Conservation (phyloP, 2,329 filamentous ascomycete genomes). For the Sarocladiaceae sp. region DNA sequence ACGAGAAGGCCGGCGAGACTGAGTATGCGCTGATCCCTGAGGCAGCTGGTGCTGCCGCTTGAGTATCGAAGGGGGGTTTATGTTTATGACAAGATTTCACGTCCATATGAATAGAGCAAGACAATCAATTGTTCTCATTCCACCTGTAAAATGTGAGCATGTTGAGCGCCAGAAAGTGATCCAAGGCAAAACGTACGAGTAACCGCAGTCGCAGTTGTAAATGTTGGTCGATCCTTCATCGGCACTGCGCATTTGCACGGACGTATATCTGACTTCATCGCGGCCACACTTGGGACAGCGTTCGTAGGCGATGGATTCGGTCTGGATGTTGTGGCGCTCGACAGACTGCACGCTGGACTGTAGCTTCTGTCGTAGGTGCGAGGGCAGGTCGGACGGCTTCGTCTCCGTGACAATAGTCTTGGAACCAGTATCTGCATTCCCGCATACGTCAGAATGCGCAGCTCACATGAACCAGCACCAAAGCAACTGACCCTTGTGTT, state of each 20-base stretch:
- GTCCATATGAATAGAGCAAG: neutral
- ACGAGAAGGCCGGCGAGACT: slow-evolving; percentile 78
- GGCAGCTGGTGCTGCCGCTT: slow-evolving; percentile 35
- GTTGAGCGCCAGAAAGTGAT: neutral
- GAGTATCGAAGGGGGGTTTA: slow-evolving; percentile 16
- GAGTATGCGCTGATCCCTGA: slow-evolving; percentile 91
- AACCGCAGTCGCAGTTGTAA: slow-evolving; percentile 79
- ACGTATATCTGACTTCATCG: slow-evolving; percentile 77
- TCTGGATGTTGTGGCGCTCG: slow-evolving; percentile 69
- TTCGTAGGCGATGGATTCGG: slow-evolving; percentile 60
- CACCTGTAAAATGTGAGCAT: slow-evolving; percentile 26
- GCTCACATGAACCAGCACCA: too few relatives aligned
- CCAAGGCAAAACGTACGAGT: slow-evolving; percentile 66
- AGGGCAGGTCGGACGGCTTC: slow-evolving; percentile 88
- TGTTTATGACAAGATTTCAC: slow-evolving; percentile 11
- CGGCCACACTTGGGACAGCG: slow-evolving; percentile 76
- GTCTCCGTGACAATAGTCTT: slow-evolving; percentile 75
- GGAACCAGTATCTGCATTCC: slow-evolving; percentile 62
- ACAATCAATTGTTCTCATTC: slow-evolving; percentile 54
- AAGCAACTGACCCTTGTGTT: slow-evolving; percentile 64
- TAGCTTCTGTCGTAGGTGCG: slow-evolving; percentile 76
- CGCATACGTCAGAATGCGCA: too few relatives aligned
- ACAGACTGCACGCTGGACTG: slow-evolving; percentile 78
- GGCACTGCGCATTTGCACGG: slow-evolving; percentile 80
- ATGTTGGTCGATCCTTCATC: slow-evolving; percentile 95